Conservation (phyloP, 306 rosid species). For the Sophora flavescens region DNA sequence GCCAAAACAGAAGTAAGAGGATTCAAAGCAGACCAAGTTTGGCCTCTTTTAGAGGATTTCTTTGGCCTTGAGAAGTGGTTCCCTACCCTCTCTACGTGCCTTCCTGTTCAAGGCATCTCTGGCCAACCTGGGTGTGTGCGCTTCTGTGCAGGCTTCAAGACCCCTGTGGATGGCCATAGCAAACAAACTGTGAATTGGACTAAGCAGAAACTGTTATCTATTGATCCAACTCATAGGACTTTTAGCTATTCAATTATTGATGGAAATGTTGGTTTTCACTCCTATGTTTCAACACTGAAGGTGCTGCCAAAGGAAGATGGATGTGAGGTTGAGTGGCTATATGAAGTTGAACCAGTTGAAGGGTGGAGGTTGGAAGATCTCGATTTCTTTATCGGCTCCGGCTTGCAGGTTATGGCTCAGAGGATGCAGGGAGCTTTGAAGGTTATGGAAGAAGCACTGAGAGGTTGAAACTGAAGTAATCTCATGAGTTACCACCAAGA, state of each 20-base stretch:
- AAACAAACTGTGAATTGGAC: slow-evolving; percentile 56
- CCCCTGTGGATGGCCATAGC: slow-evolving; percentile 41
- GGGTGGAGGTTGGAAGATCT: slow-evolving; percentile 63
- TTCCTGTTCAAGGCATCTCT: slow-evolving; percentile 57
- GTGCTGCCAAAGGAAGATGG: slow-evolving; percentile 47
- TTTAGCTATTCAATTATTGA: slow-evolving; percentile 54
- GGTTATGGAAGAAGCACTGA: slow-evolving; percentile 45
- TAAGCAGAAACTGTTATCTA: slow-evolving; percentile 60
- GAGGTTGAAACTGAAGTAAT: not conserved
- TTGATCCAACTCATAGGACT: slow-evolving; percentile 42
- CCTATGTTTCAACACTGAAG: slow-evolving; percentile 50
- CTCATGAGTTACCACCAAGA: not conserved
- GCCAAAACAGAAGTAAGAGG: slow-evolving; percentile 49
- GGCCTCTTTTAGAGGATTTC: slow-evolving; percentile 72
- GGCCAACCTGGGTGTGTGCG: slow-evolving; percentile 66
- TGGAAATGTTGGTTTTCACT: slow-evolving; percentile 66
- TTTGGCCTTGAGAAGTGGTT: slow-evolving; percentile 68
- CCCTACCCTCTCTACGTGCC: slow-evolving; percentile 59
- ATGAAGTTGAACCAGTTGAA: slow-evolving; percentile 65
- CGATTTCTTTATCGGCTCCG: slow-evolving; percentile 49
- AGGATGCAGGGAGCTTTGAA: slow-evolving; percentile 60
- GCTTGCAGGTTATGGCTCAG: slow-evolving; percentile 62
- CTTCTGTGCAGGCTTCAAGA: slow-evolving; percentile 71
- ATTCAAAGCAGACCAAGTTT: slow-evolving; percentile 52
- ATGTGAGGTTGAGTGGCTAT: slow-evolving; percentile 59